A percentile compares a stretch with the other conserved stretches of the same genome.
phyloP scores from a whole-genome alignment of 257 asterid genomes.

The Coffea eugenioides region DNA sequence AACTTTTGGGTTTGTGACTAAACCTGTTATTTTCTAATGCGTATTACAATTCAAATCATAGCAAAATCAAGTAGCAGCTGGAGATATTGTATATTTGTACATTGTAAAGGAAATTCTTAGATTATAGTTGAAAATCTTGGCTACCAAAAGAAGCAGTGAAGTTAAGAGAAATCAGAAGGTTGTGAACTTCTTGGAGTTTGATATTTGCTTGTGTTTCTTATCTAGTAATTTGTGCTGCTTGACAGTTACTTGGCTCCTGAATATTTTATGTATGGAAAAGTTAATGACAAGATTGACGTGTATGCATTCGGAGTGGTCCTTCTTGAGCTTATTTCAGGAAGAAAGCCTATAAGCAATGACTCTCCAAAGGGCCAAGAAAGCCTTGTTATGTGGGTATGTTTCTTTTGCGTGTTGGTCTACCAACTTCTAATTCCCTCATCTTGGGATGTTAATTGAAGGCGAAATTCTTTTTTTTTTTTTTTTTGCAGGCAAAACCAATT shows the following conservation, averaged over 20 bases:
- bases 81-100: not conserved
- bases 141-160: not conserved
- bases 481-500: conserved; percentile 78
- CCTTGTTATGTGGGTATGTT: conserved; percentile 96
- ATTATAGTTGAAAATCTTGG: not conserved
- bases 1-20: conserved; percentile 73
- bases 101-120: not conserved
- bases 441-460: conserved; percentile 1
- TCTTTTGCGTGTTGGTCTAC: conserved; percentile 8
- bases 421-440: conserved; percentile 1
- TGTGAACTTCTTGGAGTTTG: not conserved
- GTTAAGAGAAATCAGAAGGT: not conserved
- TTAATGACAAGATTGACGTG: conserved; percentile 84
- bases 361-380: conserved; percentile 94
- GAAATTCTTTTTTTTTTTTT: not conserved
- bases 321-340: conserved; percentile 89
- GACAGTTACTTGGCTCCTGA: conserved; percentile 96
- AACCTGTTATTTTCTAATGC: conserved; percentile 15
- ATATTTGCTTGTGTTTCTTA: conserved; percentile 9
- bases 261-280: conserved; percentile 96
- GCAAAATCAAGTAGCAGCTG: not conserved
- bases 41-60: conserved; percentile 3
- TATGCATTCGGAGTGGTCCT: conserved; percentile 97
- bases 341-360: conserved; percentile 82
- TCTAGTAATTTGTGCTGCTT: conserved; percentile 8